A percentile compares a stretch with the other conserved stretches of the same genome.
These are phyloP conservation scores for Lentinus brumalis DNA, from an alignment of 768 basidiomycete species.

Conservation along the genomic window DNA sequence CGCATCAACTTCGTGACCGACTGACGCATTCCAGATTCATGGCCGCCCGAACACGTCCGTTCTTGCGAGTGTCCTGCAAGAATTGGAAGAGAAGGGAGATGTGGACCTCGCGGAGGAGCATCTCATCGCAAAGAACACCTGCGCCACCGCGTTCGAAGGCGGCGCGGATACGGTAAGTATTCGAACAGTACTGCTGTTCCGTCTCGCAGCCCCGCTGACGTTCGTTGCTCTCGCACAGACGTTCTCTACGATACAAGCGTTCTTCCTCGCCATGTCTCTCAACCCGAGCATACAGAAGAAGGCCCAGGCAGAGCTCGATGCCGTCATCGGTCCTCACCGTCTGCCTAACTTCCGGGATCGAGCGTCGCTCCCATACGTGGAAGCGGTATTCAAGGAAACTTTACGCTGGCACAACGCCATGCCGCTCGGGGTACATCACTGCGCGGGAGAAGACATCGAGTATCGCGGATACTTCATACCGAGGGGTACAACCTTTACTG, in stretches of 20 bases:
- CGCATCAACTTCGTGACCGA: no score
- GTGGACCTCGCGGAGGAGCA: neutral
- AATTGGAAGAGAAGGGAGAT: neutral
- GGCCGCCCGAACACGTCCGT: neutral
- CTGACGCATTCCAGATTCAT: neutral
- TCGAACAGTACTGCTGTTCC: no score
- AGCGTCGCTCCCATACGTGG: constrained; percentile 4
- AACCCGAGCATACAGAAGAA: constrained; percentile 26
- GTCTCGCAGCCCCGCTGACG: neutral
- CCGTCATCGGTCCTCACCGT: constrained; percentile 11
- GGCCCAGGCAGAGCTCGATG: constrained; percentile 15
- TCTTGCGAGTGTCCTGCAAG: neutral
- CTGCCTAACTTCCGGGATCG: constrained; percentile 12
- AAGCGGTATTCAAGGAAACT: constrained; percentile 13
- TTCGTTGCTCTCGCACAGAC: constrained; percentile 8
- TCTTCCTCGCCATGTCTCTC: constrained; percentile 31
- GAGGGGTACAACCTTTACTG: constrained; percentile 22
- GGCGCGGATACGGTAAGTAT: constrained; percentile 19
- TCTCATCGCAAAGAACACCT: neutral
- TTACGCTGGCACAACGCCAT: constrained; percentile 15
- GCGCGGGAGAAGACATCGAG: constrained; percentile 26
- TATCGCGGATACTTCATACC: constrained; percentile 29
- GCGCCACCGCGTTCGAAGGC: constrained; percentile 3
- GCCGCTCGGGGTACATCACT: constrained; percentile 26
- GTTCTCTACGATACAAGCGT: constrained; percentile 24